A percentile compares a stretch with the other conserved stretches of the same genome.
phyloP scores from a whole-genome alignment of 768 basidiomycete species.

The Lactarius sp. region DNA sequence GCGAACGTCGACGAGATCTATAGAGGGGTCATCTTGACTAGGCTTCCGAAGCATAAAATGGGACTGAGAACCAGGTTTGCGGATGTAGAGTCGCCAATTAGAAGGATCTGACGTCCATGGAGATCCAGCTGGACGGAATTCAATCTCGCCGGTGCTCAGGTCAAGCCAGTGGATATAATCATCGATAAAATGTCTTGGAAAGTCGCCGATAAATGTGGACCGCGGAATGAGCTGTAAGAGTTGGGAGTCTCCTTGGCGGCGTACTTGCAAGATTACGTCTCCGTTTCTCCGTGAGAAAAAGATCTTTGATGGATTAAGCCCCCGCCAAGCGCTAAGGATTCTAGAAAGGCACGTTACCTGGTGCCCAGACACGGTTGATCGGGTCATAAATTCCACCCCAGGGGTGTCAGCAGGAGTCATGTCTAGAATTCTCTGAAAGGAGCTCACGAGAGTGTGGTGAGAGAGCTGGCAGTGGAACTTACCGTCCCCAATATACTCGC shows the following conservation, averaged over 20 bases:
- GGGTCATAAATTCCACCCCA: neutral
- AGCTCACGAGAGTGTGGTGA: neutral
- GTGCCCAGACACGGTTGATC: neutral
- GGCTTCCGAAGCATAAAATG: no score
- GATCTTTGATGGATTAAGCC: neutral
- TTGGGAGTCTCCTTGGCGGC: neutral
- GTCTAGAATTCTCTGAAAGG: conserved; percentile 2
- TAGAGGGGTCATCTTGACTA: neutral
- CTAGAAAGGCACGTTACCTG: neutral
- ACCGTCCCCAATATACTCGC: conserved; percentile 2
- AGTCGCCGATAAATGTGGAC: no score
- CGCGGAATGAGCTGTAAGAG: no score
- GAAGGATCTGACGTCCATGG: conserved; percentile 24
- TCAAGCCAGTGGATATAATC: neutral
- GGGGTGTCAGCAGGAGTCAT: conserved; percentile 2
- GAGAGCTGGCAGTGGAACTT: neutral
- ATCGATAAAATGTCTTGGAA: no score
- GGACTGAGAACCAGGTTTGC: no score
- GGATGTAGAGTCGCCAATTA: conserved; percentile 31
- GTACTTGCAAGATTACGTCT: conserved; percentile 5
- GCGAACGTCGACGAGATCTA: conserved; percentile 5
- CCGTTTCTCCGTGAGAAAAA: neutral
- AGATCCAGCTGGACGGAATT: conserved; percentile 30
- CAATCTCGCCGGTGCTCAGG: conserved; percentile 26
- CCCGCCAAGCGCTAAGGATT: neutral